Evolutionary conservation across 73 alveolate genomes (phyloP).

Genomic region (Paramecium primaurelia): DNA sequence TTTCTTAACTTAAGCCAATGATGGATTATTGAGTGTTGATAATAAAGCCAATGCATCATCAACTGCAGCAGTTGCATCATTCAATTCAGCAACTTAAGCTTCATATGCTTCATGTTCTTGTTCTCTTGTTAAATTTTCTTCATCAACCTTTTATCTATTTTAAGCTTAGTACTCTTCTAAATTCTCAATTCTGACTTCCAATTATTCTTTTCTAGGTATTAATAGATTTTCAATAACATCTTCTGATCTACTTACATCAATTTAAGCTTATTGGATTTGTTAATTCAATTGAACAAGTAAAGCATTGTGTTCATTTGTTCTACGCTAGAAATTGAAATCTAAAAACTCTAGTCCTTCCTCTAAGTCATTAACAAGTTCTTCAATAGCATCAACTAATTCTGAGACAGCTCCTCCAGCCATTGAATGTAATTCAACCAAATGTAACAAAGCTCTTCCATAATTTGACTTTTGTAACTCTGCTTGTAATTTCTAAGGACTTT

Average conservation of each 20-base stretch:
- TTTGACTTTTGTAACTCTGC: slow-evolving; percentile 2
- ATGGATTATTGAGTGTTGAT: slow-evolving; percentile 17
- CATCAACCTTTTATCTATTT: slow-evolving; percentile 13
- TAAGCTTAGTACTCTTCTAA: not conserved
- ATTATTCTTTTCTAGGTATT: slow-evolving; percentile 22
- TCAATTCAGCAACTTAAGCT: slow-evolving; percentile 11
- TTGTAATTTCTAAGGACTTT: slow-evolving; percentile 30
- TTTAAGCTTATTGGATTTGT: slow-evolving; percentile 23
- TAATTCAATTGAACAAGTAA: not conserved
- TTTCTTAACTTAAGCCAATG: slow-evolving; percentile 30
- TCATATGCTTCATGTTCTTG: slow-evolving; percentile 25
- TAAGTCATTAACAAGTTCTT: slow-evolving; percentile 4
- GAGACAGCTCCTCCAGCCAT: slow-evolving; percentile 39
- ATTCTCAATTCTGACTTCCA: not conserved
- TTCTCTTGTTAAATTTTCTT: not conserved
- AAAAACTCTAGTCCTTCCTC: slow-evolving; percentile 1
- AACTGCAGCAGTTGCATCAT: slow-evolving; percentile 46
- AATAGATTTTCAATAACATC: slow-evolving; percentile 1
- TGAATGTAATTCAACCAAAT: slow-evolving; percentile 38
- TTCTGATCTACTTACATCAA: slow-evolving; percentile 40
- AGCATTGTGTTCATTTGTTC: slow-evolving; percentile 41
- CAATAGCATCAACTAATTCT: slow-evolving; percentile 29
- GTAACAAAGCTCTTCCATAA: slow-evolving; percentile 48
- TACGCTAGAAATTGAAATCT: slow-evolving; percentile 1
- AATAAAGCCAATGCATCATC: slow-evolving; percentile 22